Base-by-base conservation (phyloP, 306 rosid species). In the Vigna nakashimae region DNA sequence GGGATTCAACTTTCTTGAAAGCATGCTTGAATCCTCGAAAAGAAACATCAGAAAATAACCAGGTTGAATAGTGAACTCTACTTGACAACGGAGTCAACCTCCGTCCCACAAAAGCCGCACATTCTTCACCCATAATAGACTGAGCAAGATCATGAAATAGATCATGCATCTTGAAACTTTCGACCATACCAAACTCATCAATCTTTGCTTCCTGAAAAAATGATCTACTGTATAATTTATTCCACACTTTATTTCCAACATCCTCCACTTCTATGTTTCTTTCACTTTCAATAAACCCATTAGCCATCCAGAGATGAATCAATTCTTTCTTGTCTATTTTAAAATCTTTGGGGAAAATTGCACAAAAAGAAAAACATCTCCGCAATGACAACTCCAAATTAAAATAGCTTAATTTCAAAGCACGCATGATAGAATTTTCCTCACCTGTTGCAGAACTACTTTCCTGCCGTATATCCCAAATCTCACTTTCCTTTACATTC, bases 81-180 rank as follows among this genome's bases (percentile, higher is more conserved):
- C 1, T 7, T 13, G 82, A 30, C 40, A 56, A 78, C 18, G 16
- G 1, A 7, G 36, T 45, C 32, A 68, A 12, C 50, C 26, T 67
- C 30, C 2, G 18, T 2, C 5, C 1, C 4, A 45, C 7, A 0
- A 17, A 65, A 46, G 26, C 20, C 15, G 2, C n/a, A 36, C 56
- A 68, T 12, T 74, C 62, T 22, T 51, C 62, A 4, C 69, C 56
- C 52, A 62, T 46, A 34, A 79, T 17, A 8, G 71, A 34, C 38
- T 72, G 71, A 7, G 86, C 85, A 73, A 82, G 74, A 50, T 65
- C 79, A 53, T 85, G 86, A 46, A 83, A 65, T 57, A 65, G 40
- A 58, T 58, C 65, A 26, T 58, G 65, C 65, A 58, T 58, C 65
- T 58, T 58, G 65, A 12, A 58, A 58, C 17, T 28, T 58, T 7